Base-by-base conservation (phyloP, 768 basidiomycete species). In the Royoungia palumana region DNA sequence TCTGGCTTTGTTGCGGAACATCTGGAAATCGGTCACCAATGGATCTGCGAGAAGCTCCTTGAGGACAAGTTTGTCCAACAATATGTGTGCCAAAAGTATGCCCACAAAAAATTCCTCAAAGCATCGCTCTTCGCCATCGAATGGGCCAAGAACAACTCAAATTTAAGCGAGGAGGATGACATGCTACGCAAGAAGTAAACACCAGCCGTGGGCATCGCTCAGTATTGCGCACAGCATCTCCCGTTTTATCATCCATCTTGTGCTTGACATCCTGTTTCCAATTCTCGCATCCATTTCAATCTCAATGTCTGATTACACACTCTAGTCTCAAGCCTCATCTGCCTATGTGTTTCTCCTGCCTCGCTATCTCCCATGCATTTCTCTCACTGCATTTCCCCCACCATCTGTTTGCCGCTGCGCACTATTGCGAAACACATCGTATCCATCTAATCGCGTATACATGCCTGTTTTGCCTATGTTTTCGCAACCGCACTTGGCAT, bases 31-130 rank as follows among this genome's bases (percentile, higher is more conserved):
- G 95, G 94, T 17, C 86, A 93, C 57, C 72, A 81, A 47, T 76
- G 90, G 69, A 78, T 98, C 42, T 74, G 91, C 50, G 89, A 93
- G 67, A 87, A 90, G 66, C 76, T 99, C 38, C 74, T 79, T 2
- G 89, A 92, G 55, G 71, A 79, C 7, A 81, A 82, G 57, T 97
- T 98, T 68, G 75, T 81, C n/a, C 75, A 81, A 42, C 82, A 86
- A 58, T 92, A 93, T 70, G 86, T 94, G 34, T 94, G 83, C 81
- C 88, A 88, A 76, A 98, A 99, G 75, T 99, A 98, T 69, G 83
- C 92, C 38, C 81, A 89, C 78, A 96, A 94, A 83, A 94, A 93
- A 71, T 98, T 96, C 80, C 82, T 98, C 66, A 92, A 95, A 70
- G 95, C 88, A 25, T 85, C 87, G 17, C 67, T 79, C 34, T 90